Conservation (phyloP, 108 stramenopile genomes). For the Pinguiococcus pyrenoidosus region DNA sequence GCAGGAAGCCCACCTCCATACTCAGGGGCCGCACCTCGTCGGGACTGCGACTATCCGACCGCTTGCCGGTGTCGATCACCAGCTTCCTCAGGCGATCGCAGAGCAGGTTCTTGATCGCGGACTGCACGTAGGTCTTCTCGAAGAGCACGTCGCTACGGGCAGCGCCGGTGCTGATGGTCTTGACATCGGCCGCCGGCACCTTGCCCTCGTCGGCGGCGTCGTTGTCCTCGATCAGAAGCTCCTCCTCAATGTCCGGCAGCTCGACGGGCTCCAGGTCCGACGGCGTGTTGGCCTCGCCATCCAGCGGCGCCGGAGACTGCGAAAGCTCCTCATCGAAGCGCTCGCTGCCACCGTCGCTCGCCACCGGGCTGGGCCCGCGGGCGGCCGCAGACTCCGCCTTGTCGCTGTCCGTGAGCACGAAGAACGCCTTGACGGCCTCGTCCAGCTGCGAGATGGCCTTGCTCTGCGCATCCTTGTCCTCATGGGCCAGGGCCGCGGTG, state of each 20-base stretch:
- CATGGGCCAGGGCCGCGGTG: constrained; percentile 29
- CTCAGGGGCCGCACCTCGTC: constrained; percentile 41
- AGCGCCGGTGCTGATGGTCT: not conserved
- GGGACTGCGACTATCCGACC: constrained; percentile 44
- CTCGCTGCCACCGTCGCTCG: too few species aligned
- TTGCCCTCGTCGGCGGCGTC: not conserved
- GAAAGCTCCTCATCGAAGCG: too few species aligned
- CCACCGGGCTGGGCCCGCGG: too few species aligned
- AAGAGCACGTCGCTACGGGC: not conserved
- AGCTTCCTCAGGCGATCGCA: constrained; percentile 13
- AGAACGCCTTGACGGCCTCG: constrained; percentile 32
- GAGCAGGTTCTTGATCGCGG: constrained; percentile 6
- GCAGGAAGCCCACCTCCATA: constrained; percentile 43
- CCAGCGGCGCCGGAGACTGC: too few species aligned
- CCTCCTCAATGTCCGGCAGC: too few species aligned
- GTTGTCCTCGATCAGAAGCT: constrained; percentile 20
- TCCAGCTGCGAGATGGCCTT: constrained; percentile 31
- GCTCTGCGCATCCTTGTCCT: constrained; percentile 45
- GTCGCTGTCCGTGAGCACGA: too few species aligned
- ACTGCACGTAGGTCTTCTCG: not conserved
- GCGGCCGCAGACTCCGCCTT: too few species aligned
- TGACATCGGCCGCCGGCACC: constrained; percentile 5
- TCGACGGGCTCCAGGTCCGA: too few species aligned
- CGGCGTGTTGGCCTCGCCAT: too few species aligned
- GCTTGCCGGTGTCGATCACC: constrained; percentile 20